Percentiles rank a stretch among this genome's conserved stretches.
phyloP scores from a whole-genome alignment of 371 early-diverging fungal genomes.

The Syncephalastrum racemosum region DNA sequence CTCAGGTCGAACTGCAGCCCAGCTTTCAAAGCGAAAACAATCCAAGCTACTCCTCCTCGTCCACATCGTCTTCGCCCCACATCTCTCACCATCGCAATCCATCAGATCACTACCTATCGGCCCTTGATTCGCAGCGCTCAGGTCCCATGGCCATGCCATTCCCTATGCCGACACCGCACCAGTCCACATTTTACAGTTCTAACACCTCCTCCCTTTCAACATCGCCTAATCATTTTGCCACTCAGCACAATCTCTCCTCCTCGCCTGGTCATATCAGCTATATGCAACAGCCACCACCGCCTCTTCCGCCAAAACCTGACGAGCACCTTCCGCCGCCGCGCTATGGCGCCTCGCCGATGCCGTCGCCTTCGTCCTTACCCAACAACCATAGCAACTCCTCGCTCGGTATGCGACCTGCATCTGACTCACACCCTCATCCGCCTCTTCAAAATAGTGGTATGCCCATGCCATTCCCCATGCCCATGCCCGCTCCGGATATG shows the following conservation, averaged over 20 bases:
- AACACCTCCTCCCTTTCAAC: too few relatives aligned
- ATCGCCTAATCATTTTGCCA: too few relatives aligned
- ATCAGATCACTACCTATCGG: neutral
- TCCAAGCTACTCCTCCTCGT: constrained; percentile 1
- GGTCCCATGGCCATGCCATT: constrained; percentile 5
- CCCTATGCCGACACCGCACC: constrained; percentile 5
- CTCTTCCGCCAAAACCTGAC: neutral
- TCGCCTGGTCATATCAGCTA: too few relatives aligned
- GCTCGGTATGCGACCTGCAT: neutral
- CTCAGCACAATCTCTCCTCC: too few relatives aligned
- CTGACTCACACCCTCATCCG: neutral
- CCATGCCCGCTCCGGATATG: constrained; percentile 1
- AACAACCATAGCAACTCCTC: constrained; percentile 3
- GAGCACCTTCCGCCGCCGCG: neutral
- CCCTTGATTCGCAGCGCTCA: neutral
- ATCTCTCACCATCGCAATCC: neutral
- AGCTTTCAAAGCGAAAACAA: neutral
- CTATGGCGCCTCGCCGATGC: constrained; percentile 3
- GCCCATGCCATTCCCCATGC: constrained; percentile 4
- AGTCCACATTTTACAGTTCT: too few relatives aligned
- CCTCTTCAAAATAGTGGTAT: neutral
- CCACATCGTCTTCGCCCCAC: constrained; percentile 3
- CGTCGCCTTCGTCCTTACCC: constrained; percentile 1
- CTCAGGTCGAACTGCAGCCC: neutral
- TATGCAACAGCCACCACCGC: neutral